These are phyloP conservation scores for Geotrichum fermentans DNA, from an alignment of 1,139 yeast genomes.

Conservation along the genomic window DNA sequence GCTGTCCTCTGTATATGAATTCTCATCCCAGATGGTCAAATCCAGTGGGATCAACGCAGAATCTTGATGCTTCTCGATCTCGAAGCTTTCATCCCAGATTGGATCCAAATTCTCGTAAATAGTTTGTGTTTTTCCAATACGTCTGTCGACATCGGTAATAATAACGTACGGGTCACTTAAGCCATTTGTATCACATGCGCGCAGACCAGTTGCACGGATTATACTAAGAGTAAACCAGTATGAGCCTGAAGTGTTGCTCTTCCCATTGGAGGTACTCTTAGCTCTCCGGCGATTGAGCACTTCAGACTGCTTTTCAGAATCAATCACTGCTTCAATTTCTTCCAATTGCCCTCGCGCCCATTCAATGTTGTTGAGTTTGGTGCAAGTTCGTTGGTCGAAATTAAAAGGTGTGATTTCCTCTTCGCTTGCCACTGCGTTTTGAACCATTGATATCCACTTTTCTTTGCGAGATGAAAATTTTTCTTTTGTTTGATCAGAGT, in stretches of 20 bases:
- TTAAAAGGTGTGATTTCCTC: conserved; percentile 51
- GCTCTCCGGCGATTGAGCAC: conserved; percentile 37
- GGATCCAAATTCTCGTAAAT: conserved; percentile 79
- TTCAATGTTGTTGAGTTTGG: conserved; percentile 65
- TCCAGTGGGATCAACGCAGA: conserved; percentile 58
- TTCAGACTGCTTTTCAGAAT: conserved; percentile 56
- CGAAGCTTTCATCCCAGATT: conserved; percentile 64
- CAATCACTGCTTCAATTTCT: conserved; percentile 54
- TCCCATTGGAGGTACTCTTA: conserved; percentile 28
- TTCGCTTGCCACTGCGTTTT: conserved; percentile 41
- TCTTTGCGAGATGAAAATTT: conserved; percentile 37
- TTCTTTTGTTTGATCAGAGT: conserved; percentile 33
- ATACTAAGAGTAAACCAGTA: conserved; percentile 54
- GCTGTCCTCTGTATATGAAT: conserved; percentile 50
- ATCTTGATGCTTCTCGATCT: conserved; percentile 61
- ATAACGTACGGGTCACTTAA: conserved; percentile 81
- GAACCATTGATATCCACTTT: conserved; percentile 41
- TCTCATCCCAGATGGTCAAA: conserved; percentile 68
- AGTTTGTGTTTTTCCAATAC: conserved; percentile 64
- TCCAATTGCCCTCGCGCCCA: conserved; percentile 55
- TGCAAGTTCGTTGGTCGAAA: conserved; percentile 61
- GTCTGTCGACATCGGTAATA: conserved; percentile 54
- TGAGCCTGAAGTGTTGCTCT: conserved; percentile 26
- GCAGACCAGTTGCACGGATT: conserved; percentile 54
- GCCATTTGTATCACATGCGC: conserved; percentile 77